These are phyloP conservation scores for Tuber indicum DNA, from an alignment of 495 filamentous ascomycete genomes.

Conservation along the genomic window DNA sequence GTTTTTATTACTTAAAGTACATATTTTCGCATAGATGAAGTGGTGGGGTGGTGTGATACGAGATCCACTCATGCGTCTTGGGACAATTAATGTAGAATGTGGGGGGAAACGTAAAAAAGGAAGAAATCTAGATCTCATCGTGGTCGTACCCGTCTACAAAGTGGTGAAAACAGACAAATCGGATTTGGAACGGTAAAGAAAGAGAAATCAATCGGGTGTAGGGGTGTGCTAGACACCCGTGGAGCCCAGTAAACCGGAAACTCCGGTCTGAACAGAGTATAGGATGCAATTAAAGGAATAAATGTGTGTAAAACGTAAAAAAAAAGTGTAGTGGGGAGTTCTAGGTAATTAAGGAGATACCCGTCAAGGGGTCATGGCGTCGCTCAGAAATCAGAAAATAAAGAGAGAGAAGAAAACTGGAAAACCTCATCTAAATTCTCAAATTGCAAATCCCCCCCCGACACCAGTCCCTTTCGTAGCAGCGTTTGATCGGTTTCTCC, in stretches of 20 bases:
- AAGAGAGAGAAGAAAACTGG: background rate
- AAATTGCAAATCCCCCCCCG: background rate
- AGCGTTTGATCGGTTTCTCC: background rate
- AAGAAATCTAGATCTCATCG: background rate
- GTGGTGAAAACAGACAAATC: background rate
- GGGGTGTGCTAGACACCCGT: background rate
- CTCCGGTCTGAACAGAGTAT: background rate
- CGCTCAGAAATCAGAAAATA: background rate
- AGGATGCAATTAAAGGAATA: background rate
- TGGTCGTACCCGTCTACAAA: conserved; percentile 9
- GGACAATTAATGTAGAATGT: background rate
- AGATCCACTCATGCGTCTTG: background rate
- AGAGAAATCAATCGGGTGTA: background rate
- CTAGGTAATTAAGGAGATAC: background rate
- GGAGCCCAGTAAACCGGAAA: background rate
- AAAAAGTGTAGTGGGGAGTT: background rate
- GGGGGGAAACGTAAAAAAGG: background rate
- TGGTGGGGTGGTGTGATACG: background rate
- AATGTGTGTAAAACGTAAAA: background rate
- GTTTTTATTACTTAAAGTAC: conserved; percentile 1
- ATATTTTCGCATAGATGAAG: background rate
- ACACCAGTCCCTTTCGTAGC: background rate
- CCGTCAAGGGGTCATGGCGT: background rate
- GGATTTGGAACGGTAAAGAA: background rate
- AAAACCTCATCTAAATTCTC: background rate